Evolutionary conservation across 2,329 filamentous ascomycete genomes (phyloP).

Genomic region (Fusarium heterosporum): DNA sequence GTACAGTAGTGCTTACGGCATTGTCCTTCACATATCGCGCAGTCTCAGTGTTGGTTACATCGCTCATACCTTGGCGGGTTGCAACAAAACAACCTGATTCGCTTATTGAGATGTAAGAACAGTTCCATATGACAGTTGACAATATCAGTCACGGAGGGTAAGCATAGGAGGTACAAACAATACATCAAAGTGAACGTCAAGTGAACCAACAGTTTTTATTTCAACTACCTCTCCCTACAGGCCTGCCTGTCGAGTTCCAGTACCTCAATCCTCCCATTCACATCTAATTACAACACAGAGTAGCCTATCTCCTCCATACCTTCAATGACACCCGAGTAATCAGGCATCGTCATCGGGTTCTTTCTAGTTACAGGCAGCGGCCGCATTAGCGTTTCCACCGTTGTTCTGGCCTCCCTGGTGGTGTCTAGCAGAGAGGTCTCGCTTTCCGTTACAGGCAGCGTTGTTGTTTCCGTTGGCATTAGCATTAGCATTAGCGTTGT

Average conservation of each 20-base stretch:
- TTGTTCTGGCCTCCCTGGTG: conserved; percentile 15
- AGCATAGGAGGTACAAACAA: neutral
- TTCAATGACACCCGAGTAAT: neutral
- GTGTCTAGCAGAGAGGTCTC: conserved; percentile 8
- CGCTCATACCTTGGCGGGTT: no score
- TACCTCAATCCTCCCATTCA: neutral
- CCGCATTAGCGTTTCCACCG: conserved; percentile 6
- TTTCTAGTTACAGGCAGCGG: conserved; percentile 11
- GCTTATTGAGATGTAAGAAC: no score
- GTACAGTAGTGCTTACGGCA: no score
- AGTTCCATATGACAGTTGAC: no score
- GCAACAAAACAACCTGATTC: no score
- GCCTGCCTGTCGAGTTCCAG: neutral
- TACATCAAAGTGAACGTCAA: neutral
- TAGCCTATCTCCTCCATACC: neutral
- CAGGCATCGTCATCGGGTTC: neutral
- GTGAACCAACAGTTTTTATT: neutral
- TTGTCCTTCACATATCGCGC: no score
- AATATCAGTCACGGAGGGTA: no score
- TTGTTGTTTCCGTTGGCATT: neutral
- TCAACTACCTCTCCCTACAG: neutral
- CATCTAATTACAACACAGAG: neutral
- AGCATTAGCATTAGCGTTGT: no score
- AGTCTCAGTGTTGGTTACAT: no score
- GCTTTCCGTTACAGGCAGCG: conserved; percentile 8